Percentiles rank a stretch among this genome's conserved stretches.
These are phyloP conservation scores for Prunus padus DNA, from an alignment of 306 rosid species.

Conservation along the genomic window DNA sequence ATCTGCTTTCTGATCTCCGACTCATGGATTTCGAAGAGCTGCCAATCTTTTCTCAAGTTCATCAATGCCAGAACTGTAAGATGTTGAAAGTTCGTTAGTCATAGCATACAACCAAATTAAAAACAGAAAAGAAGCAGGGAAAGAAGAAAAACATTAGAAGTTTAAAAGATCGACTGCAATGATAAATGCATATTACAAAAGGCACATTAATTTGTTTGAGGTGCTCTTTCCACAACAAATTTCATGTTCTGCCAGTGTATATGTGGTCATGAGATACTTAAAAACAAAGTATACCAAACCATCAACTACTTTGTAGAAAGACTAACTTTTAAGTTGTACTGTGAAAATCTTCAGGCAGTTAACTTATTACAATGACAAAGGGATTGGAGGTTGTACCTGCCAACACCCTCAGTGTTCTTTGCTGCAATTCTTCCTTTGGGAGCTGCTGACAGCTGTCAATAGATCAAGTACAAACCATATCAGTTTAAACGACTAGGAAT, in stretches of 20 bases:
- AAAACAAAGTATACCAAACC: neutral
- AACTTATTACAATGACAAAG: neutral
- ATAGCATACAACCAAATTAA: conserved; percentile 10
- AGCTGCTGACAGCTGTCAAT: conserved; percentile 79
- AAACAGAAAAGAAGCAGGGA: neutral
- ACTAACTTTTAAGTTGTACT: neutral
- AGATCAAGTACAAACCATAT: conserved; percentile 31
- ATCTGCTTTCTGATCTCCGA: conserved; percentile 5
- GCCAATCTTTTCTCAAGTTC: conserved; percentile 95
- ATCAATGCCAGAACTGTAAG: conserved; percentile 67
- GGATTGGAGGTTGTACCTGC: conserved; percentile 54
- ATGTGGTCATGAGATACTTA: neutral
- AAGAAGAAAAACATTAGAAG: neutral
- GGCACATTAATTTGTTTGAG: neutral
- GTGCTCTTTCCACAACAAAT: neutral
- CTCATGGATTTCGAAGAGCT: conserved; percentile 76
- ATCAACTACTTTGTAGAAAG: neutral
- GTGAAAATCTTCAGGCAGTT: neutral
- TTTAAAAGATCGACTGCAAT: neutral
- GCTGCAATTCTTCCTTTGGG: conserved; percentile 84
- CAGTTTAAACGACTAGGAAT: conserved; percentile 36
- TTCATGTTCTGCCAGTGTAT: neutral
- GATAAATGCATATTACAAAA: neutral
- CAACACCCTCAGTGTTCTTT: conserved; percentile 63
- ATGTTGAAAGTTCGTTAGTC: conserved; percentile 25